Evolutionary conservation across 73 alveolate genomes (phyloP).

Genomic region (Blepharisma japonicum): DNA sequence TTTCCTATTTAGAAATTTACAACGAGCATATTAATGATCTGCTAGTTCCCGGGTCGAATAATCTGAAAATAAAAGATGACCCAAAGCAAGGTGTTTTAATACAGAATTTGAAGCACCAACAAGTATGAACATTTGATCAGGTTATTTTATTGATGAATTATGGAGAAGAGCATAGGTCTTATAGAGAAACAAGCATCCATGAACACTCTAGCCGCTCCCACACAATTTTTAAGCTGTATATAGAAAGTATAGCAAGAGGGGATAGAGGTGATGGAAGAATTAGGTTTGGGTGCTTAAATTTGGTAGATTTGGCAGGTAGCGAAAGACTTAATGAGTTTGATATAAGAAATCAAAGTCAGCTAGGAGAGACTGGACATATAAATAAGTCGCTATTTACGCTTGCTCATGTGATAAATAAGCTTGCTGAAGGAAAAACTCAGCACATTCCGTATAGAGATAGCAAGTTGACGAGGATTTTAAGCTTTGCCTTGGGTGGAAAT

Average conservation of each 20-base stretch:
- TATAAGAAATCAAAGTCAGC: conserved; percentile 33
- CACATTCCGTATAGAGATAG: conserved; percentile 95
- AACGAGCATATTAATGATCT: conserved; percentile 93
- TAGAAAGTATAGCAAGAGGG: conserved; percentile 26
- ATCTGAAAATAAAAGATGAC: conserved; percentile 69
- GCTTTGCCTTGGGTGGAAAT: conserved; percentile 93
- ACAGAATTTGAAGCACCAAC: conserved; percentile 48
- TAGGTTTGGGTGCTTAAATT: conserved; percentile 65
- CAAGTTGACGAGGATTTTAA: conserved; percentile 80
- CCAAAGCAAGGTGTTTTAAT: conserved; percentile 68
- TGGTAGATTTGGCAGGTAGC: conserved; percentile 95
- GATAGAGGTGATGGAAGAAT: conserved; percentile 48
- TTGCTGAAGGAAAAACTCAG: conserved; percentile 65
- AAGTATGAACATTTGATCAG: conserved; percentile 74
- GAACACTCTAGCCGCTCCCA: conserved; percentile 96
- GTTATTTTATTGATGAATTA: conserved; percentile 79
- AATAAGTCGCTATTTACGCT: conserved; percentile 84
- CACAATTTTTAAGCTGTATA: conserved; percentile 69
- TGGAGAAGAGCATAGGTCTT: conserved; percentile 94
- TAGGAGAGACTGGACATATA: conserved; percentile 87
- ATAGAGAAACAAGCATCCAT: conserved; percentile 90
- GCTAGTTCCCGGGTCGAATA: conserved; percentile 65
- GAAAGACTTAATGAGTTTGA: conserved; percentile 80
- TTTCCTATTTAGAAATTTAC: conserved; percentile 90
- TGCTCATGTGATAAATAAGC: conserved; percentile 79